Conservation (phyloP, 768 basidiomycete species). For the Galerina sulciceps region DNA sequence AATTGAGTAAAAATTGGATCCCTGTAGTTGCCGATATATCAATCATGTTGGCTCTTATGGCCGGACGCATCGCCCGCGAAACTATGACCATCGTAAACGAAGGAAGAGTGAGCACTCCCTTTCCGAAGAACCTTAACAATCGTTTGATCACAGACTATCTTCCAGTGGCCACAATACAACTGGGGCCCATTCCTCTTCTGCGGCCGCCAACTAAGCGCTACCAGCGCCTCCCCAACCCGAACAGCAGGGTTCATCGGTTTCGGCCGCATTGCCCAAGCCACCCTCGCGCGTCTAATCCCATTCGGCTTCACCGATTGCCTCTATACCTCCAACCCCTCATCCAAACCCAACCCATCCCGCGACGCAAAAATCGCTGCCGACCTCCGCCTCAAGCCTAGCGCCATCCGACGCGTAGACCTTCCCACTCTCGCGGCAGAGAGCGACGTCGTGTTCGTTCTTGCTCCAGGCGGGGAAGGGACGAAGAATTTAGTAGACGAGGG, state of each 20-base stretch:
- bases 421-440: slow-evolving; percentile 75
- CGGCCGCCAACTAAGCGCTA: slow-evolving; percentile 77
- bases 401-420: slow-evolving; percentile 61
- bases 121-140: not conserved
- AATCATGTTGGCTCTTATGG: slow-evolving; percentile 94
- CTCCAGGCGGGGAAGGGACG: slow-evolving; percentile 75
- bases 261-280: slow-evolving; percentile 90
- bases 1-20: not conserved
- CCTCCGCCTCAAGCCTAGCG: slow-evolving; percentile 32
- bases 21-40: slow-evolving; percentile 83
- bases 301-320: slow-evolving; percentile 82
- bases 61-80: slow-evolving; percentile 77
- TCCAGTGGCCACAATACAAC: slow-evolving; percentile 75
- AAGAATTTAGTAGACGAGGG: slow-evolving; percentile 70
- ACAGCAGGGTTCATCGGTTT: slow-evolving; percentile 94
- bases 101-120: slow-evolving; percentile 57
- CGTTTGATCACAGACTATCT: not conserved
- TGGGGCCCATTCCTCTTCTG: slow-evolving; percentile 89
- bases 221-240: slow-evolving; percentile 49
- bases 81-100: slow-evolving; percentile 66
- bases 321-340: slow-evolving; percentile 65
- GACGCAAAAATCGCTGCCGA: slow-evolving; percentile 35
- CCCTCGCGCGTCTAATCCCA: slow-evolving; percentile 75
- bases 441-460: slow-evolving; percentile 86
- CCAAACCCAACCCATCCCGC: slow-evolving; percentile 48